Percentiles rank a stretch among this genome's conserved stretches.
phyloP scores from a whole-genome alignment of 148 eudicot genomes.

The Heliamphora exappendiculata region DNA sequence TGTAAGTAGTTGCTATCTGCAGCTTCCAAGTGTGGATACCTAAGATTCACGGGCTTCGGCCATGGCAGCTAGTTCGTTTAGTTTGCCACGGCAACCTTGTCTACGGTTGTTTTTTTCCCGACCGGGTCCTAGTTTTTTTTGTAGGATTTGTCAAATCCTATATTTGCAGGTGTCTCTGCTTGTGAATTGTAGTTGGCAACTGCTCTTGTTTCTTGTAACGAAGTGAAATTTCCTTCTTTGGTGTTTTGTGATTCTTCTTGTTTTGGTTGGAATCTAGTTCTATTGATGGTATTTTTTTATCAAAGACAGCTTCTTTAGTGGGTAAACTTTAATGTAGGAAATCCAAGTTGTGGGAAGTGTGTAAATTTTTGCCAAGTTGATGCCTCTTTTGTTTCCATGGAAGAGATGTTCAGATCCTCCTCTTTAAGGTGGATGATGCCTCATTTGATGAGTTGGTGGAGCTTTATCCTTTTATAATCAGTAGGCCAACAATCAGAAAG shows the following conservation, averaged over 20 bases:
- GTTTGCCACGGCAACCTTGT: constrained; percentile 40
- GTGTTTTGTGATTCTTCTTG: background rate
- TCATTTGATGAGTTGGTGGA: too few species aligned
- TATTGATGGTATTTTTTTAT: background rate
- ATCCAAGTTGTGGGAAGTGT: too few species aligned
- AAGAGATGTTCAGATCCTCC: too few species aligned
- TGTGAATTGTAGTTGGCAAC: constrained; percentile 20
- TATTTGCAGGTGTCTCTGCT: constrained; percentile 16
- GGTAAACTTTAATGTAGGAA: background rate
- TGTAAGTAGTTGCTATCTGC: constrained; percentile 19
- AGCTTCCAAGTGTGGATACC: constrained; percentile 20
- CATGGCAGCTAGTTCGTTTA: constrained; percentile 23
- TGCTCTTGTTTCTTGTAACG: constrained; percentile 6
- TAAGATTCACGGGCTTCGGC: constrained; percentile 32
- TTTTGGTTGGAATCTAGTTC: too few species aligned
- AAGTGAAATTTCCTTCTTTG: background rate
- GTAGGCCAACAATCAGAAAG: too few species aligned
- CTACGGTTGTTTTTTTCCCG: constrained; percentile 30
- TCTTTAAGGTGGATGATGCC: too few species aligned
- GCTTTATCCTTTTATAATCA: too few species aligned
- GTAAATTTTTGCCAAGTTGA: too few species aligned
- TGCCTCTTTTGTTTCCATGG: too few species aligned
- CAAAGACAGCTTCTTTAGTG: background rate
- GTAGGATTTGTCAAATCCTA: constrained; percentile 19
- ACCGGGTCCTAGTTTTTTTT: constrained; percentile 29